These are phyloP conservation scores for Gremmenia infestans DNA, from an alignment of 2,329 filamentous ascomycete species.

Conservation along the genomic window DNA sequence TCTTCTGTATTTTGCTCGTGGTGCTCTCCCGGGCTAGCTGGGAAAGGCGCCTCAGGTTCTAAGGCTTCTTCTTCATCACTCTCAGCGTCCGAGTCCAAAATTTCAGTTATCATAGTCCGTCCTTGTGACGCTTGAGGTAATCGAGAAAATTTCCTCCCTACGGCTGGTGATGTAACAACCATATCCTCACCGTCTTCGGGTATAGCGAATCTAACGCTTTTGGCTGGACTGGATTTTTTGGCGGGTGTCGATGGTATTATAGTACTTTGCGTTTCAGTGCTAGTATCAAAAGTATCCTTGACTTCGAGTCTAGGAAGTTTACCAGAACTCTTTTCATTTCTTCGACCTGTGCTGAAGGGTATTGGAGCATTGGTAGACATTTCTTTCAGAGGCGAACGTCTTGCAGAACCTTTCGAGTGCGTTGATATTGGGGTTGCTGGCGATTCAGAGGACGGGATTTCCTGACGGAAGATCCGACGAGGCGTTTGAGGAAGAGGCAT, in stretches of 20 bases:
- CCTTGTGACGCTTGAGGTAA: neutral
- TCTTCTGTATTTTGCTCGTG: neutral
- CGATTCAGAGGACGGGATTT: slow-evolving; percentile 33
- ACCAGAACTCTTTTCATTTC: slow-evolving; percentile 6
- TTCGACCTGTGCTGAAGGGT: slow-evolving; percentile 17
- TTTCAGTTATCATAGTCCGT: slow-evolving; percentile 17
- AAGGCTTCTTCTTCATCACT: slow-evolving; percentile 4
- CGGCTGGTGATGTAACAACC: neutral
- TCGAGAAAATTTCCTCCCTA: neutral
- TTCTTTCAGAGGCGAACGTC: slow-evolving; percentile 19
- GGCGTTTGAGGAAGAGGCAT: slow-evolving; percentile 28
- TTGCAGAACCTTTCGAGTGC: slow-evolving; percentile 14
- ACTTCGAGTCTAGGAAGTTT: slow-evolving; percentile 22
- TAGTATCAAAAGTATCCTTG: slow-evolving; percentile 25
- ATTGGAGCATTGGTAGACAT: slow-evolving; percentile 23
- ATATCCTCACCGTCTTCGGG: slow-evolving; percentile 9
- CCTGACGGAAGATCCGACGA: slow-evolving; percentile 11
- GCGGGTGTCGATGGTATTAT: slow-evolving; percentile 15
- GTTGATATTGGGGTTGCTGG: slow-evolving; percentile 28
- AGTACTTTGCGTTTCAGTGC: slow-evolving; percentile 16
- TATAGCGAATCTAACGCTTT: slow-evolving; percentile 26
- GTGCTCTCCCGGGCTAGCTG: neutral
- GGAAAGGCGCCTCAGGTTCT: neutral
- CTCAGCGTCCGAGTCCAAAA: slow-evolving; percentile 25
- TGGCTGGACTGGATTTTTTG: slow-evolving; percentile 24